Percentiles rank a stretch among this genome's conserved stretches.
Conservation (phyloP, 768 basidiomycete genomes). For the Boletellus emodensis region DNA sequence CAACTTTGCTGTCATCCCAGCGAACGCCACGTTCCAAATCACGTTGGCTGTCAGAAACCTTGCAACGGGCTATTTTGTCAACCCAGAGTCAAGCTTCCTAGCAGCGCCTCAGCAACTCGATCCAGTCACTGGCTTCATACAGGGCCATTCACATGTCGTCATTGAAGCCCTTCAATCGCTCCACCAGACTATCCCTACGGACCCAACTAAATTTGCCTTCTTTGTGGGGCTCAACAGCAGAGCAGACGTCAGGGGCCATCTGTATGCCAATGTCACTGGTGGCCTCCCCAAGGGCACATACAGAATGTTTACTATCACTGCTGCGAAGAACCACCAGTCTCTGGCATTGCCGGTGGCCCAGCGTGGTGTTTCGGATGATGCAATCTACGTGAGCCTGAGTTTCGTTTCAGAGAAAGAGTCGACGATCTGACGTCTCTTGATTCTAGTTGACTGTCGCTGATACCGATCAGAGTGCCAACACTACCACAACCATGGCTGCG, state of each 20-base stretch:
- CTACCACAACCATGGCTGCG: conserved; percentile 5
- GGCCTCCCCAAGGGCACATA: conserved; percentile 55
- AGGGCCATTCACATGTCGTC: conserved; percentile 63
- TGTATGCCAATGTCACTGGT: conserved; percentile 45
- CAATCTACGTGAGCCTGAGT: conserved; percentile 34
- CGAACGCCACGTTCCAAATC: conserved; percentile 52
- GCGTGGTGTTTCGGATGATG: conserved; percentile 41
- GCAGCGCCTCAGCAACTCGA: conserved; percentile 53
- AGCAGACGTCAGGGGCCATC: conserved; percentile 41
- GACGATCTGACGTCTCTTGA: conserved; percentile 3
- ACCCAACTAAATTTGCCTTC: conserved; percentile 53
- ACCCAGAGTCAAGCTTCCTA: conserved; percentile 50
- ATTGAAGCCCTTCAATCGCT: conserved; percentile 50
- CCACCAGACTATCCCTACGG: conserved; percentile 43
- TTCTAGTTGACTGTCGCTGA: conserved; percentile 27
- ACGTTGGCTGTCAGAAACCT: conserved; percentile 43
- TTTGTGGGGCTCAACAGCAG: conserved; percentile 51
- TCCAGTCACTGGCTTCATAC: conserved; percentile 42
- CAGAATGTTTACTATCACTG: conserved; percentile 41
- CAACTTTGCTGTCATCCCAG: conserved; percentile 41
- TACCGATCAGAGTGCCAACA: conserved; percentile 8
- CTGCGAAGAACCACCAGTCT: conserved; percentile 46
- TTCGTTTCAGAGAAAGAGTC: neutral
- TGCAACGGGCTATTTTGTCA: conserved; percentile 56
- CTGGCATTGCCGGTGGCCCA: conserved; percentile 35